Base-by-base conservation (phyloP, 2,329 filamentous ascomycete species). In the Septoria linicola region DNA sequence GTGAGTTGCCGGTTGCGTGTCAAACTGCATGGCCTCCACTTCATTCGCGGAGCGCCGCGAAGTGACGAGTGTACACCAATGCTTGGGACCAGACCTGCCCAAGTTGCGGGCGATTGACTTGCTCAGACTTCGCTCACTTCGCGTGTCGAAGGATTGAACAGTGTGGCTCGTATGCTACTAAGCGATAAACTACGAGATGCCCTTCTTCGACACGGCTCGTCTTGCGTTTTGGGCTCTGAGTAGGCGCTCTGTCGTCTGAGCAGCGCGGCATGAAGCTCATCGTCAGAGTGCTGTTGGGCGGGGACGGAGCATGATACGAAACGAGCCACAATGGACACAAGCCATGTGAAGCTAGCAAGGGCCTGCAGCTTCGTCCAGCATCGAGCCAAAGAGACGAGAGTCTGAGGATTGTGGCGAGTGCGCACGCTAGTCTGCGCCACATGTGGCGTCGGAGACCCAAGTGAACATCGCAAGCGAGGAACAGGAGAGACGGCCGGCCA, bases 221-320 rank as follows among this genome's bases (percentile, higher is more conserved):
- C 40, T 31, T 42, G 40, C 35, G 4, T 37, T 32, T 37, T 20
- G 37, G 25, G 19, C 17, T 20, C 20, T 25, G 20, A 21, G 13
- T 27, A 14, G 20, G 17, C 40, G 23, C n/a, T 17, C 23, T 35
- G 42, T 42, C 10, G 13, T 10, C 16, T 20, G 39, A 25, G 8
- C 5, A 27, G 8, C 13, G 20, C 27, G 30, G 30, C 27, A 21
- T 17, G 36, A 4, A 21, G 19, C 31, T 14, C 2, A 37, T 25
- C 42, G 27, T 27, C 34, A 47, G 7, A 11, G 43, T 16, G 25
- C 17, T 14, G 34, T 25, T 51, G 37, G 32, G 47, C 49, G 41
- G 45, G 40, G 31, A 41, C 55, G 49, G 55, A 53, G 50, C 53
- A 56, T 45, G 41, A 42, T 45, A 55, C 54, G 57, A 54, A 59